Percentiles rank a stretch among this genome's conserved stretches.
These are phyloP conservation scores for Cladobotryum mycophilum DNA, from an alignment of 2,329 filamentous ascomycete genomes.

Conservation along the genomic window DNA sequence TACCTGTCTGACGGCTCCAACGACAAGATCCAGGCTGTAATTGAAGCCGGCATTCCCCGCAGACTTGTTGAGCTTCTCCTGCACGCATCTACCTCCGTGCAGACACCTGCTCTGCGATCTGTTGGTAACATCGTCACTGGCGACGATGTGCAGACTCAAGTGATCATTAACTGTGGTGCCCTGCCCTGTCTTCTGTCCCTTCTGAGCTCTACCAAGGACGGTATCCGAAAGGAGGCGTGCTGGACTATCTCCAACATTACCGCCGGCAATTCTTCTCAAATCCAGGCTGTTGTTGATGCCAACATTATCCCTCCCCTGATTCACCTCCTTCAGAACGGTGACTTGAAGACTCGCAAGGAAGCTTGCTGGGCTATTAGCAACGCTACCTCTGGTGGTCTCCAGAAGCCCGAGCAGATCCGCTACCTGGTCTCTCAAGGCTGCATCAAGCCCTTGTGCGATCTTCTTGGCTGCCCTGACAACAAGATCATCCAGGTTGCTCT, in stretches of 20 bases:
- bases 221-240: constrained; percentile 98
- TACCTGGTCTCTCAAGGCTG: constrained; percentile 90
- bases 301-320: constrained; percentile 96
- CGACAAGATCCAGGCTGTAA: constrained; percentile 98
- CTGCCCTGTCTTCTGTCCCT: constrained; percentile 88
- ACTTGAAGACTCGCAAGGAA: constrained; percentile 98
- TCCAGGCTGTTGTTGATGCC: constrained; percentile 92
- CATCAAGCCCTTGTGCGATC: constrained; percentile 94
- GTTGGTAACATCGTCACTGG: constrained; percentile 99
- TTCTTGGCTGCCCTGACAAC: constrained; percentile 94
- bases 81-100: constrained; percentile 96
- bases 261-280: constrained; percentile 94
- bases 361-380: constrained; percentile 99
- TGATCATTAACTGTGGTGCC: constrained; percentile 97
- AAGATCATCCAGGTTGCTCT: constrained; percentile 99
- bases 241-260: constrained; percentile 99
- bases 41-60: constrained; percentile 94
- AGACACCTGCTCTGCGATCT: constrained; percentile 92
- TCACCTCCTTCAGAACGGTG: constrained; percentile 90
- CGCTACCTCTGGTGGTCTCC: constrained; percentile 90
- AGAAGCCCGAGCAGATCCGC: constrained; percentile 97
- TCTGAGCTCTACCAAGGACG: constrained; percentile 94
- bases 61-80: constrained; percentile 94
- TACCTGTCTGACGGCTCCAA: constrained; percentile 97
- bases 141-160: constrained; percentile 96